Base-by-base conservation (phyloP, 352 stramenopile species). In the Phytophthora nicotianae region DNA sequence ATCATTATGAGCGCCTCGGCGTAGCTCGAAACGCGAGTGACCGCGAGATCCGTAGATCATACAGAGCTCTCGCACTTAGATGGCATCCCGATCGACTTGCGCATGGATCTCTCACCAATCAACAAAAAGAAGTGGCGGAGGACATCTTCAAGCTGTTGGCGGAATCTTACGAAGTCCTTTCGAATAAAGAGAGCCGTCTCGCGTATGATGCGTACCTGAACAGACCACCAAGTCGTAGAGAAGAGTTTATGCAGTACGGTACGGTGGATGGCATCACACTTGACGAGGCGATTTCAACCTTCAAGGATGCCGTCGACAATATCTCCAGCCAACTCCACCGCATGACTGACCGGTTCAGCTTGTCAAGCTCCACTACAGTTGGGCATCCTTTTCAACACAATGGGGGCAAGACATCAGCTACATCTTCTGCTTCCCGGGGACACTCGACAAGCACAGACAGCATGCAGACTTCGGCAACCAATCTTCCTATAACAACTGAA, bases 81-180 rank as follows among this genome's bases (percentile, higher is more conserved):
- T 95, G 86, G 86, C 84, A 95, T 45, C 84, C 86, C 0, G 86
- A 95, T 59, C 81, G 84, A 3, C 88, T 81, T 74, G 71, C 80
- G 1, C 62, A 68, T 9, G 65, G 72, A 20, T 62, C 73, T 0
- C 42, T 75, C 10, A 70, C 64, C 2, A 50, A 79, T 10, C 58
- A 81, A 13, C 83, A 93, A 58, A 79, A 83, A 19, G 74, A 89
- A 23, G 79, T 77, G 42, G 86, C 86, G 2, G 84, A 93, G 50
- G 64, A 81, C 43, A 79, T 89, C 4, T 95, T 95, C 53, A 93
- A 95, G 65, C 54, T 95, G 5, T 60, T 93, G 8, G 86, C 86
- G 10, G 84, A 95, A 56, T 78, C 86, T 6, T 93, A 95, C 32
- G 86, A 95, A 66, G 83, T 92, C 26, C 63, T 95, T 13, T 91